phyloP scores from a whole-genome alignment of 2,329 filamentous ascomycete genomes.

The Paecilomyces sp. region DNA sequence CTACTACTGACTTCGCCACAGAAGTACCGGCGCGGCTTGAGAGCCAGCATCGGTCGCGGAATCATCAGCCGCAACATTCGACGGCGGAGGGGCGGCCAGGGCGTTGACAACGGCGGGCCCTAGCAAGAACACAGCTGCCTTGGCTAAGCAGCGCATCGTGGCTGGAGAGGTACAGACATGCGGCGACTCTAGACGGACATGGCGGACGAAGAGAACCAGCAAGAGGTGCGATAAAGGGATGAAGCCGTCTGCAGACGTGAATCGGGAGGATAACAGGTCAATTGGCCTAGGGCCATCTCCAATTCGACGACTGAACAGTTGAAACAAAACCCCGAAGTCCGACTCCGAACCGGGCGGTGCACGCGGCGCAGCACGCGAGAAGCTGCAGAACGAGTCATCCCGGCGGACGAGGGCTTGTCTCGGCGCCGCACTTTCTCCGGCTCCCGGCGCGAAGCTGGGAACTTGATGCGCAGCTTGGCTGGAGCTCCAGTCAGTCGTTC shows the following conservation, averaged over 20 bases:
- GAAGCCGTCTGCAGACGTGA: neutral
- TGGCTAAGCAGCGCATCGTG: slow-evolving; percentile 11
- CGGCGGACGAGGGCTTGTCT: slow-evolving; percentile 3
- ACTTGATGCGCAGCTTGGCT: slow-evolving; percentile 3
- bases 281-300: neutral
- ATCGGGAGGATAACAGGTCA: neutral
- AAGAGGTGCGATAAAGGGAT: neutral
- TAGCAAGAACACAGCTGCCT: slow-evolving; percentile 9
- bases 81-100: slow-evolving; percentile 8
- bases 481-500: neutral
- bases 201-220: neutral
- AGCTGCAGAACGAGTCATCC: too few species aligned
- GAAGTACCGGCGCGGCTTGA: slow-evolving; percentile 4
- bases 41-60: slow-evolving; percentile 6
- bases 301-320: neutral
- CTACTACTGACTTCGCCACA: slow-evolving; percentile 10
- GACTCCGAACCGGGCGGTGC: neutral
- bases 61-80: slow-evolving; percentile 6
- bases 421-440: slow-evolving; percentile 17
- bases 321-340: neutral
- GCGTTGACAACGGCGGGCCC: slow-evolving; percentile 4
- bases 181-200: neutral
- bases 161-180: slow-evolving; percentile 2
- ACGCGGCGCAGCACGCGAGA: neutral
- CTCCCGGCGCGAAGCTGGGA: slow-evolving; percentile 5